Base-by-base conservation (phyloP, 306 rosid genomes). In the Acacia melanoxylon region DNA sequence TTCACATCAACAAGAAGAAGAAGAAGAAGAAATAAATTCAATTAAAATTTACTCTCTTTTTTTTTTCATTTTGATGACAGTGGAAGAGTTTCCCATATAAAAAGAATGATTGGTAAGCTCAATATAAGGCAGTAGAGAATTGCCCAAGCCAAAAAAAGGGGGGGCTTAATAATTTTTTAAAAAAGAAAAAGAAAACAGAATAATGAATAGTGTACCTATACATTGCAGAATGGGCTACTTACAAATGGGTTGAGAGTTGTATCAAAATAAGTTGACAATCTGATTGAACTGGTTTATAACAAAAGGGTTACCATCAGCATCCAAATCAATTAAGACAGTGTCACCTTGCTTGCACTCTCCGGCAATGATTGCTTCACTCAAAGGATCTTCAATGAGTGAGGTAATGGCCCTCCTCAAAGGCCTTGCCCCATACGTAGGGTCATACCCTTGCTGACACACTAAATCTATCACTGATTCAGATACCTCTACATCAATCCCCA, bases 371-470 rank as follows among this genome's bases (percentile, higher is more conserved):
- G 93, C 92, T 85, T 93, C 98, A 72, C 91, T 82, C 86, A 95
- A 83, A 3, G 91, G 93, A 68, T 93, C 97, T 85, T 88, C 99
- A 51, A 95, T 88, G 41, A 90, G 72, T 61, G 85, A 78, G 68
- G 87, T 87, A 72, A 95, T 80, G 35, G 94, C 98, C 77, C 93
- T 88, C 83, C 92, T 89, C 10, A 95, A 83, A 68, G 92, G 90
- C n/a, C 99, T 86, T 22, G 98, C 99, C 49, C 99, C 99, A 76
- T 92, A 93, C 61, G 75, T 78, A 63, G 84, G 78, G 86, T 91
- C 84, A 80, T 93, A 95, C 10, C 98, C 99, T 84, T 83, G 86
- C 65, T 86, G 77, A 70, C 95, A 90, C 16, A 91, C 86, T 52
- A 90, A 88, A 56, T 86, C 81, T 87, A 88, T 89, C 7, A 95